Evolutionary conservation across 2,329 filamentous ascomycete genomes (phyloP).

Genomic region (Aspergillus thermomutatus): DNA sequence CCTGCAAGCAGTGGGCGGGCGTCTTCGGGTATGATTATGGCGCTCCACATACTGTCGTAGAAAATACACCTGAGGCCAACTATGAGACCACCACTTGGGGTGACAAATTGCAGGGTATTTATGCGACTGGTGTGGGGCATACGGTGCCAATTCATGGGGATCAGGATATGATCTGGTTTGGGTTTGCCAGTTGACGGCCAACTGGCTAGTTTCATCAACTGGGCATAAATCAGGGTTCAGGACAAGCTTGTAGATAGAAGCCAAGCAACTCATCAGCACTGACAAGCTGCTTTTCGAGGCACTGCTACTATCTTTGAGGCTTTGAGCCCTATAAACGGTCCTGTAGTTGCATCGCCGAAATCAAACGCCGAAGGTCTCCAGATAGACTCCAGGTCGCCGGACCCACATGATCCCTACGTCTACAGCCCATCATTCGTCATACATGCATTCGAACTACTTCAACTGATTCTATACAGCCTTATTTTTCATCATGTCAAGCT

Average conservation of each 20-base stretch:
- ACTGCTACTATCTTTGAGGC: too few species aligned
- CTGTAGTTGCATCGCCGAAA: not conserved
- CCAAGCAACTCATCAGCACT: too few species aligned
- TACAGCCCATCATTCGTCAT: too few species aligned
- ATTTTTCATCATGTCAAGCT: not conserved
- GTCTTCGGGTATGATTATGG: slow-evolving; percentile 41
- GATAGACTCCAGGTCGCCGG: too few species aligned
- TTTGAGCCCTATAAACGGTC: too few species aligned
- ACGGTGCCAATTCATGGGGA: slow-evolving; percentile 18
- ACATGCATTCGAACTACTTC: too few species aligned
- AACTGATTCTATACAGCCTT: too few species aligned
- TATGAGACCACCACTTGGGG: slow-evolving; percentile 25
- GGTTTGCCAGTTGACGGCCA: slow-evolving; percentile 11
- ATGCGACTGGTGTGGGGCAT: slow-evolving; percentile 20
- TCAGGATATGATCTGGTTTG: slow-evolving; percentile 24
- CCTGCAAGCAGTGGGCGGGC: slow-evolving; percentile 56
- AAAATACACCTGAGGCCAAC: slow-evolving; percentile 14
- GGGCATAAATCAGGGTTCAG: too few species aligned
- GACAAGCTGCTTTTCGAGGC: too few species aligned
- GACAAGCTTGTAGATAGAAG: too few species aligned
- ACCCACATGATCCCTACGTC: too few species aligned
- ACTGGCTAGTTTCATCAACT: not conserved
- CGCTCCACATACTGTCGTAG: slow-evolving; percentile 10
- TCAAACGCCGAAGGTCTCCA: not conserved
- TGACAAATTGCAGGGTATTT: slow-evolving; percentile 18